These are phyloP conservation scores for Xerocomellus dryophilus DNA, from an alignment of 768 basidiomycete genomes.

Conservation along the genomic window DNA sequence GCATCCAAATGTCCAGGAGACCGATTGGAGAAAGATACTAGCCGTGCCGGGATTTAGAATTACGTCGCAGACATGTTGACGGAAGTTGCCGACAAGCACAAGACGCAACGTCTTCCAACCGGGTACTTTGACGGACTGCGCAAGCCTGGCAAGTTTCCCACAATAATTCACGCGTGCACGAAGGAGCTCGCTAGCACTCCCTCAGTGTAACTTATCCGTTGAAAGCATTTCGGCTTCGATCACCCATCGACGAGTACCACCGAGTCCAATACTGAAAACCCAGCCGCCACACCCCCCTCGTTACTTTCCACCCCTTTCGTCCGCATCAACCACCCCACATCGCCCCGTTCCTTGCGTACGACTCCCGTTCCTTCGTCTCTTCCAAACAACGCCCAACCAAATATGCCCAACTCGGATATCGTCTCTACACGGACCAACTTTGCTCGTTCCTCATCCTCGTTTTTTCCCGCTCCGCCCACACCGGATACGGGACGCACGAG, in stretches of 20 bases:
- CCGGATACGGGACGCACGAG: constrained; percentile 66
- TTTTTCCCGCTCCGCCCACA: background rate
- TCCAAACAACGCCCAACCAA: constrained; percentile 83
- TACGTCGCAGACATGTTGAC: no score
- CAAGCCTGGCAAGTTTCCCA: no score
- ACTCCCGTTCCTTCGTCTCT: constrained; percentile 32
- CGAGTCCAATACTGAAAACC: constrained; percentile 75
- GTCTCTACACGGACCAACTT: constrained; percentile 58
- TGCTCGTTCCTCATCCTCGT: background rate
- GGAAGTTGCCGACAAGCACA: no score
- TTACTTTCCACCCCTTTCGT: constrained; percentile 90
- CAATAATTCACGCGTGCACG: no score
- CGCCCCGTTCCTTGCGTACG: constrained; percentile 49
- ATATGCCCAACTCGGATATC: constrained; percentile 89
- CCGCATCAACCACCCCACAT: constrained; percentile 79
- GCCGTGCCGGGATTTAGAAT: no score
- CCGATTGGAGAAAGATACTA: no score
- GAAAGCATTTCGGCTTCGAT: background rate
- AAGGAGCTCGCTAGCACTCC: no score
- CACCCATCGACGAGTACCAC: constrained; percentile 49
- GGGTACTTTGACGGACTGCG: no score
- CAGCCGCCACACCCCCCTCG: constrained; percentile 49
- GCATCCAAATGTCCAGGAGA: no score
- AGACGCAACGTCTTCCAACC: no score
- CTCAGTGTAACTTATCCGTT: no score